Percentiles rank a stretch among this genome's conserved stretches.
These are phyloP conservation scores for Hirsutella minnesotensis DNA, from an alignment of 2,329 filamentous ascomycete species.

Conservation along the genomic window DNA sequence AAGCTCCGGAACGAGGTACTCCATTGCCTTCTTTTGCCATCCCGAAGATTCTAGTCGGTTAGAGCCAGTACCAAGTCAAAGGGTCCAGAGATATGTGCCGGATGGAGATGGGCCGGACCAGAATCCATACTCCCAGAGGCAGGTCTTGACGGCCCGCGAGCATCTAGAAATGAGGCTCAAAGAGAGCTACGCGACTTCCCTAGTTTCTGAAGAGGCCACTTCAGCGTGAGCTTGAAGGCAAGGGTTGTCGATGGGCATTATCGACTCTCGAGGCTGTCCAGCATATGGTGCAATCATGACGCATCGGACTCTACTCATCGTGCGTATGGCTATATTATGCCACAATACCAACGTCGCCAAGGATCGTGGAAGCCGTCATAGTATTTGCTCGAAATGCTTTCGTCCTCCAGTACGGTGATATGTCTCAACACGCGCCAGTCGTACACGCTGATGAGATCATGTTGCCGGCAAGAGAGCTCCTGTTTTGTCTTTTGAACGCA, in stretches of 20 bases:
- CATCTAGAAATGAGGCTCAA: constrained; percentile 50
- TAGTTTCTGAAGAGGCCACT: constrained; percentile 6
- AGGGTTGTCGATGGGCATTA: too few relatives aligned
- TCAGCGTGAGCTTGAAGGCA: neutral
- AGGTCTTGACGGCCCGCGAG: constrained; percentile 50
- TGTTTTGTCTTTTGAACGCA: constrained; percentile 19
- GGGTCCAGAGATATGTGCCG: constrained; percentile 32
- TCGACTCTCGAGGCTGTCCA: too few relatives aligned
- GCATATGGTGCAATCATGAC: too few relatives aligned
- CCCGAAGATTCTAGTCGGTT: constrained; percentile 42
- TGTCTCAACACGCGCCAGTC: constrained; percentile 34
- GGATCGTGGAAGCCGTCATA: constrained; percentile 25
- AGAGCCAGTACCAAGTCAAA: constrained; percentile 47
- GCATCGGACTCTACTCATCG: too few relatives aligned
- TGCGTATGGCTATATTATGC: constrained; percentile 20
- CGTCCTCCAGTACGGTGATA: constrained; percentile 26
- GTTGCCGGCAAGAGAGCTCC: constrained; percentile 12
- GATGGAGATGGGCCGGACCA: constrained; percentile 16
- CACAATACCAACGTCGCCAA: constrained; percentile 32
- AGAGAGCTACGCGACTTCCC: constrained; percentile 38
- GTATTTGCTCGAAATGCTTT: constrained; percentile 15
- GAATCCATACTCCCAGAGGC: constrained; percentile 39
- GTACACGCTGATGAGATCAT: constrained; percentile 29
- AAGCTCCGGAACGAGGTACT: constrained; percentile 43
- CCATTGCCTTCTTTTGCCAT: constrained; percentile 59